These are phyloP conservation scores for Ogataea trehaloabstinens DNA, from an alignment of 805 yeast species.

Conservation along the genomic window DNA sequence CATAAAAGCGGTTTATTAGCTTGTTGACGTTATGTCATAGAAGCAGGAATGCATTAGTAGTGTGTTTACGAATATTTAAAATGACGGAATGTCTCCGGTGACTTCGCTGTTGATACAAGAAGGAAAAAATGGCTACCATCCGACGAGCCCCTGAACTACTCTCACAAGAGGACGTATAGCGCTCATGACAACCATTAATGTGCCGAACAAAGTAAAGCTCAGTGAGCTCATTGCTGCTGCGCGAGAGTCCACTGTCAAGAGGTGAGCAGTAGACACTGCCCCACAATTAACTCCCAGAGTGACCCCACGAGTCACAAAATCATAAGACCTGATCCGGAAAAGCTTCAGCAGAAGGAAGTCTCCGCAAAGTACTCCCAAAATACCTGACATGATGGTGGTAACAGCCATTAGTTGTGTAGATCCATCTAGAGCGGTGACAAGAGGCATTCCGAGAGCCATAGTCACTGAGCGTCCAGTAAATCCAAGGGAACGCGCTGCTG, in stretches of 20 bases:
- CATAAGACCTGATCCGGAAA: constrained; percentile 54
- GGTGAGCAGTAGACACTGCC: constrained; percentile 79
- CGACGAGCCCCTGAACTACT: constrained; percentile 47
- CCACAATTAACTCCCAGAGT: constrained; percentile 78
- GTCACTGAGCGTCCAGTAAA: constrained; percentile 80
- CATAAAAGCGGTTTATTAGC: too few relatives aligned
- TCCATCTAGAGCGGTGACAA: constrained; percentile 65
- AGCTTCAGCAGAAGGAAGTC: constrained; percentile 46
- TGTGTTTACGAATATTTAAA: too few relatives aligned
- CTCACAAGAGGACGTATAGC: constrained; percentile 56
- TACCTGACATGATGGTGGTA: constrained; percentile 74
- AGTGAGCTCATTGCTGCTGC: constrained; percentile 78
- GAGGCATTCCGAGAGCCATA: constrained; percentile 74
- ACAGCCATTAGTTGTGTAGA: constrained; percentile 73
- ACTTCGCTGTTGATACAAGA: too few relatives aligned
- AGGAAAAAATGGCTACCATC: too few relatives aligned
- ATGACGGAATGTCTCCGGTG: too few relatives aligned
- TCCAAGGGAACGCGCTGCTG: constrained; percentile 60
- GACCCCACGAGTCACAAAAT: constrained; percentile 73
- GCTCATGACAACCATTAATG: constrained; percentile 66
- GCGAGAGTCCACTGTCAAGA: constrained; percentile 66
- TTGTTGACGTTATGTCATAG: too few relatives aligned
- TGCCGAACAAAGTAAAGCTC: constrained; percentile 70
- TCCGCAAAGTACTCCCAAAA: constrained; percentile 67
- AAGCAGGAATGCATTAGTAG: too few relatives aligned